Conservation (phyloP, 164 flowering plant genomes). For the Aristolochia fimbriata region DNA sequence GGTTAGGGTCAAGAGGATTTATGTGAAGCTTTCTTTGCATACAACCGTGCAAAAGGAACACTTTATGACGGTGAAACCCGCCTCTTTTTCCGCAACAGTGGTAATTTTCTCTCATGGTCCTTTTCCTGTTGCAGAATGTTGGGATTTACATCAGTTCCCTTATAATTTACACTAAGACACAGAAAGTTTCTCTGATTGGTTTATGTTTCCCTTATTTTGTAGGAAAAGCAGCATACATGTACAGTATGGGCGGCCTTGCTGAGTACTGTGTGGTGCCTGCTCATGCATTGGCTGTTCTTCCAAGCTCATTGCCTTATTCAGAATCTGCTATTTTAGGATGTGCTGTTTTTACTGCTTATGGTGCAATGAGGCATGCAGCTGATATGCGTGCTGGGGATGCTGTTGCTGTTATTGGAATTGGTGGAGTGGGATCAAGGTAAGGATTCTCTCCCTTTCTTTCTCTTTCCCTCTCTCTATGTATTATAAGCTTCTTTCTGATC, state of each 20-base stretch:
- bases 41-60: slow-evolving; percentile 89
- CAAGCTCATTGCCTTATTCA: slow-evolving; percentile 68
- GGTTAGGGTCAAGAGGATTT: slow-evolving; percentile 92
- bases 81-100: slow-evolving; percentile 67
- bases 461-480: neutral
- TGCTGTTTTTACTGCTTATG: slow-evolving; percentile 97
- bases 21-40: slow-evolving; percentile 88
- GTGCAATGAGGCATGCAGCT: slow-evolving; percentile 98
- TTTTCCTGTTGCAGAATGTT: neutral
- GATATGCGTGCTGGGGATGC: slow-evolving; percentile 88
- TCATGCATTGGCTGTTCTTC: slow-evolving; percentile 65
- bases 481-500: too few relatives aligned
- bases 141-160: neutral
- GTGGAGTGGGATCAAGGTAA: slow-evolving; percentile 98
- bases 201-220: slow-evolving; percentile 12
- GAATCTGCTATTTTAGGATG: slow-evolving; percentile 96
- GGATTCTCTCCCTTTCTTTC: neutral
- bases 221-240: slow-evolving; percentile 94
- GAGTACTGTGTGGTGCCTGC: slow-evolving; percentile 96
- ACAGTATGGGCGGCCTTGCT: slow-evolving; percentile 98
- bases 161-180: neutral
- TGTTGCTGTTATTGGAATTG: slow-evolving; percentile 92
- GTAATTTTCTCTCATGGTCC: slow-evolving; percentile 22
- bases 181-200: neutral
- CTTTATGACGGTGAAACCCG: slow-evolving; percentile 99